A percentile compares a stretch with the other conserved stretches of the same genome.
phyloP scores from a whole-genome alignment of 768 basidiomycete genomes.

The Thelephora aurantiotincta region DNA sequence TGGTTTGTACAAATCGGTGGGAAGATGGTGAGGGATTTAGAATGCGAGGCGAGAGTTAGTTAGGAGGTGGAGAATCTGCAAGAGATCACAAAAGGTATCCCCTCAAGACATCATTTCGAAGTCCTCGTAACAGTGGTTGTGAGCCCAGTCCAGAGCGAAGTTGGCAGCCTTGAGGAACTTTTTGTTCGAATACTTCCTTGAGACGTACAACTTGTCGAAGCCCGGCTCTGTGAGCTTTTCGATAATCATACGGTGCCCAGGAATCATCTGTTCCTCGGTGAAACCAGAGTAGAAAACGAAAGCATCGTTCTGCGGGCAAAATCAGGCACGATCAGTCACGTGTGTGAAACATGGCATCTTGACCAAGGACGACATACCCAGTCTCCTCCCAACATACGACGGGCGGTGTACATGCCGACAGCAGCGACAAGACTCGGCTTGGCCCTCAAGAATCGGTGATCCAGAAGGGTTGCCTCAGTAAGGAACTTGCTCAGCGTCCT shows the following conservation, averaged over 20 bases:
- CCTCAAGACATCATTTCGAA: constrained; percentile 7
- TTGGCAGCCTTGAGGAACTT: constrained; percentile 89
- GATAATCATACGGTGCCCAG: constrained; percentile 69
- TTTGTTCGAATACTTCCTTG: constrained; percentile 95
- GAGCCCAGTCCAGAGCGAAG: constrained; percentile 68
- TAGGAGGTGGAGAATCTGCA: no score
- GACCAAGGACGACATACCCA: constrained; percentile 59
- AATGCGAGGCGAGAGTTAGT: no score
- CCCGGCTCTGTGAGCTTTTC: constrained; percentile 70
- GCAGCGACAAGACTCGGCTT: constrained; percentile 93
- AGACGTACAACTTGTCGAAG: constrained; percentile 78
- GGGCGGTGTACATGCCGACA: constrained; percentile 92
- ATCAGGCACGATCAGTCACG: constrained; percentile 18
- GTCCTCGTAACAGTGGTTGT: constrained; percentile 27
- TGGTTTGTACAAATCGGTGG: no score
- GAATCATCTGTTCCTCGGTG: constrained; percentile 76
- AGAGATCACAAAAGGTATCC: no score
- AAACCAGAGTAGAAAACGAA: constrained; percentile 91
- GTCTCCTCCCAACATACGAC: constrained; percentile 85
- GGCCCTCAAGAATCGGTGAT: constrained; percentile 82
- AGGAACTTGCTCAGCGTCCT: constrained; percentile 95
- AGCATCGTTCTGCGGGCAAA: constrained; percentile 52
- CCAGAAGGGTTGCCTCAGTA: constrained; percentile 89
- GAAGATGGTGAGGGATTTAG: no score
- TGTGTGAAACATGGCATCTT: constrained; percentile 14